phyloP scores from a whole-genome alignment of 192 early-diverging fungal species.

The Chytriomyces hyalinus region DNA sequence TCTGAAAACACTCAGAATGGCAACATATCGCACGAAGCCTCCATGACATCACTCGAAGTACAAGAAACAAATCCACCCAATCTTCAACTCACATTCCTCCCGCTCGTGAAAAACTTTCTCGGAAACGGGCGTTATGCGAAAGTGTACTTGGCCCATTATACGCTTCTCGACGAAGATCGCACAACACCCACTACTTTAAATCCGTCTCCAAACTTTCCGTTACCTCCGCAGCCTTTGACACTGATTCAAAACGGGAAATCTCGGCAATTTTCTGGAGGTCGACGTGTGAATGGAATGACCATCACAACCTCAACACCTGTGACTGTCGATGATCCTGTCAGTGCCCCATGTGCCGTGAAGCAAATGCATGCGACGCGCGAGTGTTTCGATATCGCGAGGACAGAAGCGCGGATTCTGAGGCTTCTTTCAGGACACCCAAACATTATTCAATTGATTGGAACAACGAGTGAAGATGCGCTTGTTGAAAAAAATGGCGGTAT shows the following conservation, averaged over 20 bases:
- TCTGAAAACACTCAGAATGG: constrained; percentile 3
- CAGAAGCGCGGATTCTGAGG: constrained; percentile 47
- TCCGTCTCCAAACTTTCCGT: neutral
- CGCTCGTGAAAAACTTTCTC: constrained; percentile 56
- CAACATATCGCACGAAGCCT: constrained; percentile 13
- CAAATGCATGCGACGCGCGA: constrained; percentile 51
- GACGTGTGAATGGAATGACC: neutral
- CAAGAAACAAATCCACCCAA: constrained; percentile 36
- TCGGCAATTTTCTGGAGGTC: neutral
- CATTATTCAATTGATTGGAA: constrained; percentile 55
- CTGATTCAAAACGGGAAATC: neutral
- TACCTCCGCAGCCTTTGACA: neutral
- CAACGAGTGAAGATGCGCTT: constrained; percentile 43
- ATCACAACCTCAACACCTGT: neutral
- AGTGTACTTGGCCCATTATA: constrained; percentile 54
- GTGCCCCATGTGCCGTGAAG: constrained; percentile 58
- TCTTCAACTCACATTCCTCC: constrained; percentile 52
- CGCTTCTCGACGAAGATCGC: constrained; percentile 10
- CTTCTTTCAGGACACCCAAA: constrained; percentile 42
- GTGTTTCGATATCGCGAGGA: constrained; percentile 43
- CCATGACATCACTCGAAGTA: constrained; percentile 12
- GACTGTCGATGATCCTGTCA: neutral
- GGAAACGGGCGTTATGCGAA: constrained; percentile 55
- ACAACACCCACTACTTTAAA: neutral
- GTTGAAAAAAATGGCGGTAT: neutral